phyloP scores from a whole-genome alignment of 768 basidiomycete species.

The Ephemerocybe angulata region DNA sequence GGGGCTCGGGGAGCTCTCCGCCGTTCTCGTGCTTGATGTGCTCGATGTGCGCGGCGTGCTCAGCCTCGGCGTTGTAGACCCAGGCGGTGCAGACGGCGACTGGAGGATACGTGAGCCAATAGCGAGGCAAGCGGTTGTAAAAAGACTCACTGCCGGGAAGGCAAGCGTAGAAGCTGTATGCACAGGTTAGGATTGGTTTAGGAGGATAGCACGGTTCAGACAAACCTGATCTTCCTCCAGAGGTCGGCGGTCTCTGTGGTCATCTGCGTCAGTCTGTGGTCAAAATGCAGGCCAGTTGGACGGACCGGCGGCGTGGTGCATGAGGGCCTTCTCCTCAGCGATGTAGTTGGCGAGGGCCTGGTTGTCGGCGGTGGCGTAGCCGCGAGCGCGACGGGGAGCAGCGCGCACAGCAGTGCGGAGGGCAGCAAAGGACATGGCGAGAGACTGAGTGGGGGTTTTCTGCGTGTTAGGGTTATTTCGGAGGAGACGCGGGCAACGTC shows the following conservation, averaged over 20 bases:
- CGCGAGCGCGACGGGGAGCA: conserved; percentile 31
- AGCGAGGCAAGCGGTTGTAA: background rate
- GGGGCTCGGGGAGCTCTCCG: conserved; percentile 65
- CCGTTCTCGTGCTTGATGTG: conserved; percentile 71
- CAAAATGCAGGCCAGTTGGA: conserved; percentile 1
- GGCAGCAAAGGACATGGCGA: conserved; percentile 48
- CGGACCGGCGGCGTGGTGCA: conserved; percentile 64
- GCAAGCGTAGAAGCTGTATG: conserved; percentile 65
- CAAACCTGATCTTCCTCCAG: conserved; percentile 86
- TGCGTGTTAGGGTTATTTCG: conserved; percentile 30
- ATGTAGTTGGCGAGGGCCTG: conserved; percentile 39
- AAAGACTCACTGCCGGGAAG: conserved; percentile 63
- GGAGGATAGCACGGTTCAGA: conserved; percentile 16
- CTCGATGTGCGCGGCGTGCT: conserved; percentile 69
- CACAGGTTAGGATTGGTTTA: background rate
- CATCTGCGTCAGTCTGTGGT: conserved; percentile 10
- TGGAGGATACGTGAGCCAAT: conserved; percentile 15
- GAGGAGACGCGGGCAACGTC: conserved; percentile 17
- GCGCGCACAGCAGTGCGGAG: conserved; percentile 48
- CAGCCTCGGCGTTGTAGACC: conserved; percentile 53
- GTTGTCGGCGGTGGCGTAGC: conserved; percentile 34
- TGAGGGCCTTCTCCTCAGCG: conserved; percentile 51
- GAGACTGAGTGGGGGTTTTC: conserved; percentile 10
- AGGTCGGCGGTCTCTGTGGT: conserved; percentile 66
- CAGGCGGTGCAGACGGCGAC: conserved; percentile 50